Conservation (phyloP, 495 filamentous ascomycete species). For the Penicillium tannophilum region DNA sequence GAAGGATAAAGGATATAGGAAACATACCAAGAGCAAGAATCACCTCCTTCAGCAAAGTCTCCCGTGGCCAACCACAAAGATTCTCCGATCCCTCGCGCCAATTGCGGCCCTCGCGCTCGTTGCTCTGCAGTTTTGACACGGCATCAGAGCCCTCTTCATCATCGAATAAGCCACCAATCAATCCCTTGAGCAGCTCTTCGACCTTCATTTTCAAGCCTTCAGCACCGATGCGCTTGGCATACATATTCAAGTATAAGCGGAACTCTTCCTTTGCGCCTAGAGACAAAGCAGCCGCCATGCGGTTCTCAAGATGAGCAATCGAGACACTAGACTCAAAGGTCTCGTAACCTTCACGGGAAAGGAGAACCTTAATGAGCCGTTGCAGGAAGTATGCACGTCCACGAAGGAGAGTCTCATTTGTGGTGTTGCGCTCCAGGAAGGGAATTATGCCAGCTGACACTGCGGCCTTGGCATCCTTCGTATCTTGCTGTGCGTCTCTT, state of each 20-base stretch:
- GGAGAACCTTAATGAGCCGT: slow-evolving; percentile 79
- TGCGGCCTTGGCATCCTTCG: slow-evolving; percentile 52
- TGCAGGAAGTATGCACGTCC: slow-evolving; percentile 88
- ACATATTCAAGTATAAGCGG: slow-evolving; percentile 89
- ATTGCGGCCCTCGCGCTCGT: slow-evolving; percentile 58
- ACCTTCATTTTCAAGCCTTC: slow-evolving; percentile 87
- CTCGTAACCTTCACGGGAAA: slow-evolving; percentile 88
- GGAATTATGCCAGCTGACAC: slow-evolving; percentile 93
- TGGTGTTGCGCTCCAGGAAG: slow-evolving; percentile 89
- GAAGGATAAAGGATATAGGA: background rate
- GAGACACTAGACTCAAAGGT: slow-evolving; percentile 87
- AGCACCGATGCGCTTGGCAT: slow-evolving; percentile 89
- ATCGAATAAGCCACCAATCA: slow-evolving; percentile 71
- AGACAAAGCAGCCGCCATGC: slow-evolving; percentile 83
- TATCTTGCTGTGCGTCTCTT: slow-evolving; percentile 57
- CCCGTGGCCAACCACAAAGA: slow-evolving; percentile 86
- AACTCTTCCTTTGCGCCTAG: slow-evolving; percentile 90
- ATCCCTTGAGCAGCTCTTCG: slow-evolving; percentile 80
- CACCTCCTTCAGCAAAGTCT: slow-evolving; percentile 83
- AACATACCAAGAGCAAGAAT: slow-evolving; percentile 87
- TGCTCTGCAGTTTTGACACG: slow-evolving; percentile 54
- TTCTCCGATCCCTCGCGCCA: slow-evolving; percentile 52
- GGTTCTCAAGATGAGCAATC: slow-evolving; percentile 93
- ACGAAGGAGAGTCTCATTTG: slow-evolving; percentile 86
- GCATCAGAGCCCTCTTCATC: slow-evolving; percentile 47